phyloP scores from a whole-genome alignment of 345 rosid species.

The Hibiscus trionum region DNA sequence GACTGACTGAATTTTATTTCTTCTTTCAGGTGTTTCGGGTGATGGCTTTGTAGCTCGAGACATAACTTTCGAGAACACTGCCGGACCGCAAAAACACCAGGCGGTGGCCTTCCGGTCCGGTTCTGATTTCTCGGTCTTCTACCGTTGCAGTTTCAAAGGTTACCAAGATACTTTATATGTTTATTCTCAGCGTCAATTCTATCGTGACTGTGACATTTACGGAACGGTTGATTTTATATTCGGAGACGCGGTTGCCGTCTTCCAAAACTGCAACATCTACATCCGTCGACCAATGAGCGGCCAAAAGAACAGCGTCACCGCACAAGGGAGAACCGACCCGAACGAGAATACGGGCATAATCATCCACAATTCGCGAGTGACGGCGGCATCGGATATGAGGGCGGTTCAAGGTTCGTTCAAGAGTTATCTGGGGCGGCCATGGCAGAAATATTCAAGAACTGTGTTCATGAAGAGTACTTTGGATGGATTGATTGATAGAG shows the following conservation, averaged over 20 bases:
- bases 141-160: slow-evolving; percentile 72
- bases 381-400: slow-evolving; percentile 36
- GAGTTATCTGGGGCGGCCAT: slow-evolving; percentile 76
- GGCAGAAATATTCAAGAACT: slow-evolving; percentile 72
- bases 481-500: slow-evolving; percentile 39
- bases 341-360: slow-evolving; percentile 78
- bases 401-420: slow-evolving; percentile 27
- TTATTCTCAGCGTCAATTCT: slow-evolving; percentile 77
- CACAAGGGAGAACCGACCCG: slow-evolving; percentile 59
- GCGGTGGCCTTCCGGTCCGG: slow-evolving; percentile 90
- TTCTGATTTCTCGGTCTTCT: slow-evolving; percentile 71
- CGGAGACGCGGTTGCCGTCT: slow-evolving; percentile 54
- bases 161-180: slow-evolving; percentile 90
- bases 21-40: slow-evolving; percentile 51
- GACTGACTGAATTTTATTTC: slow-evolving; percentile 2
- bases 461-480: slow-evolving; percentile 51
- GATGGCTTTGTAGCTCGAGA: slow-evolving; percentile 63
- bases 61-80: slow-evolving; percentile 81
- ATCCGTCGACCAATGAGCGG: slow-evolving; percentile 38
- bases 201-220: slow-evolving; percentile 58
- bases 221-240: slow-evolving; percentile 82
- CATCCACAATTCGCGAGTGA: slow-evolving; percentile 53
- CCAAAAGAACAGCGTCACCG: slow-evolving; percentile 61
- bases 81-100: slow-evolving; percentile 78
- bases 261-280: slow-evolving; percentile 67